Evolutionary conservation across 2,329 filamentous ascomycete genomes (phyloP).

Genomic region (Cercospora sp.): DNA sequence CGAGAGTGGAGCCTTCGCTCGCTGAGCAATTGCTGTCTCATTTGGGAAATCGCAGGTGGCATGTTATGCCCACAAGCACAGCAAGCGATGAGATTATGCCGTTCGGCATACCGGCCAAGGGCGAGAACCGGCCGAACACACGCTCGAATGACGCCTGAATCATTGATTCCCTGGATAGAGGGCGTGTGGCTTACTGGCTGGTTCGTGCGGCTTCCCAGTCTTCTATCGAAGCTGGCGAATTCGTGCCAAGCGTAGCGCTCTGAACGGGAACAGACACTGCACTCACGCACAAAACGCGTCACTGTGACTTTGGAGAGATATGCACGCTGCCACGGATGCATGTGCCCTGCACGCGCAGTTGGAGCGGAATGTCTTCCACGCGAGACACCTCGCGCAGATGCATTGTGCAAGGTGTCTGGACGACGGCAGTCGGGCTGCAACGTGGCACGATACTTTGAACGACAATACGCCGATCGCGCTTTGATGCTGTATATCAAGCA

Average conservation of each 20-base stretch:
- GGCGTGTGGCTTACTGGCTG: neutral
- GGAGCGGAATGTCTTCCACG: slow-evolving; percentile 1
- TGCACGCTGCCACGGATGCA: neutral
- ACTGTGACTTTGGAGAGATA: neutral
- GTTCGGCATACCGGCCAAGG: neutral
- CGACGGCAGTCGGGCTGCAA: slow-evolving; percentile 1
- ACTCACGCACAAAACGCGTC: neutral
- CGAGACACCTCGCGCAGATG: neutral
- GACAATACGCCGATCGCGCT: neutral
- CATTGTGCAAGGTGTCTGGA: neutral
- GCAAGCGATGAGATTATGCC: neutral
- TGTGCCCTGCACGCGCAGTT: neutral
- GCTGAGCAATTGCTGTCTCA: neutral
- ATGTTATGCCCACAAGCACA: neutral
- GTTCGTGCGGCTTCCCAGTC: neutral
- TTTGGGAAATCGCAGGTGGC: neutral
- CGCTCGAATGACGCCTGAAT: neutral
- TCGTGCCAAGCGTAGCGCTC: neutral
- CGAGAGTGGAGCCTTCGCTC: neutral
- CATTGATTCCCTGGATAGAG: neutral
- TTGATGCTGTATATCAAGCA: neutral
- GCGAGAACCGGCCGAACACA: neutral
- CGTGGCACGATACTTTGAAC: slow-evolving; percentile 4
- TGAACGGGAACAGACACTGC: neutral
- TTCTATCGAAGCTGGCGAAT: neutral